These are phyloP conservation scores for Hsuehochloa calcarea DNA, from an alignment of 176 grass and related monocot species.

Conservation along the genomic window DNA sequence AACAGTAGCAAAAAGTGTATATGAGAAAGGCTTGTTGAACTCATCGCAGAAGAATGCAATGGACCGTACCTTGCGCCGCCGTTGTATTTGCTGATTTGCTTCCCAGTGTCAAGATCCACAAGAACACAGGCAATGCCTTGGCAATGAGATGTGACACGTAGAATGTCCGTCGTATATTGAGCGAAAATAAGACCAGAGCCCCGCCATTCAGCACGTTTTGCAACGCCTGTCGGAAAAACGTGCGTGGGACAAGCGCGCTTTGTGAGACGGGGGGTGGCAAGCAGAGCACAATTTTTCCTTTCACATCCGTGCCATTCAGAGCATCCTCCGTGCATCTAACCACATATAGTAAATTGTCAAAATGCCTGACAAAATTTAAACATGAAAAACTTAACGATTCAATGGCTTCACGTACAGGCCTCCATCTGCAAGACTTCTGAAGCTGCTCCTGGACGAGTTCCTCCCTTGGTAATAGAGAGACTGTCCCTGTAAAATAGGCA, in stretches of 20 bases:
- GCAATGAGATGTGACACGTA: background rate
- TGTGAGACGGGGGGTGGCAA: accelerated
- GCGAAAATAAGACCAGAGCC: constrained; percentile 19
- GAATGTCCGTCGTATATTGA: background rate
- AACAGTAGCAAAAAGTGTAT: background rate
- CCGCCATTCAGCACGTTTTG: background rate
- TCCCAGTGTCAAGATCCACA: background rate
- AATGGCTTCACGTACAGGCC: background rate
- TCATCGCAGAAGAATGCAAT: background rate
- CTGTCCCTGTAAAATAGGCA: constrained; percentile 34
- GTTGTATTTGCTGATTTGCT: background rate
- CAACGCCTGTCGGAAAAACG: background rate
- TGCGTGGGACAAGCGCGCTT: accelerated
- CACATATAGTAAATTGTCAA: background rate
- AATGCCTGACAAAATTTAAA: background rate
- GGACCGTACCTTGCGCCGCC: background rate
- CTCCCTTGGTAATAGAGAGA: background rate
- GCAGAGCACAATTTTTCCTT: constrained; percentile 2
- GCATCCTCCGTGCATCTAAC: background rate
- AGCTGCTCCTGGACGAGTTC: constrained; percentile 3
- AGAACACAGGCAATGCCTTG: constrained; percentile 25
- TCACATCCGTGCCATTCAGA: constrained; percentile 23
- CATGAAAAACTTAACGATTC: background rate
- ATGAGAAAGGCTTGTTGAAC: background rate
- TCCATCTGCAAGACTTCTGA: background rate